Evolutionary conservation across 352 stramenopile genomes (phyloP), one percentile per base, ranked within the genome.

Genomic region (Phytophthora chlamydospora): DNA sequence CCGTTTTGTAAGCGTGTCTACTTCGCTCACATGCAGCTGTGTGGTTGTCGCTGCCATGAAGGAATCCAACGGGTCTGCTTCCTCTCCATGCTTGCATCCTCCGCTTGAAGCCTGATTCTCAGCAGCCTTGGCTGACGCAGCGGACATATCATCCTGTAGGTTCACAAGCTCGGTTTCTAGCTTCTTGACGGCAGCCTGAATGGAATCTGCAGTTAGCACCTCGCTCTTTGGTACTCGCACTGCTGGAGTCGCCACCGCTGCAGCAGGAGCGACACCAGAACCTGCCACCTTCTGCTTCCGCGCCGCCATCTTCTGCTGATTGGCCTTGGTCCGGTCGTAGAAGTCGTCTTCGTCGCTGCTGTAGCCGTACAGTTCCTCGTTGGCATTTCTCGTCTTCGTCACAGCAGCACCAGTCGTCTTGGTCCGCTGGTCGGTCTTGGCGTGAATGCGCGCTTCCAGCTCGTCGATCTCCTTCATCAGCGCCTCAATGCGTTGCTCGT

Each of bases 261-360:
- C 17, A n/a, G 4, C 35, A 21, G 48, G 19, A 17, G 13, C 16
- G 9, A 6, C 13, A 13, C 39, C 29, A 8, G 10, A 49, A 1
- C 49, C 53, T 27, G 34, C 60, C n/a, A 71, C 11, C 16, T 68
- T 61, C 34, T 76, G 58, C 34, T 73, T 80, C 14, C 71, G 67
- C 8, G 58, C 69, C n/a, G 47, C 42, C 19, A 75, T 66, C 40
- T 85, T 85, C 38, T 72, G 58, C 35, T 88, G 64, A 45, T 88
- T 89, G 3, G 81, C 68, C 40, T 73, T 78, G 1, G 82, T 93
- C 38, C 82, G 80, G 61, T 93, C 82, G 50, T 91, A 93, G 36
- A 91, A 91, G 27, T 93, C 81, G 45, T 93, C 83, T 55, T 93
- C 82, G 53, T 93, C 82, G 48, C 80, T 90, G 43, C 68, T 78